Percentiles rank a stretch among this genome's conserved stretches.
These are phyloP conservation scores for Alternaria sp. DNA, from an alignment of 2,329 filamentous ascomycete species.

Conservation along the genomic window DNA sequence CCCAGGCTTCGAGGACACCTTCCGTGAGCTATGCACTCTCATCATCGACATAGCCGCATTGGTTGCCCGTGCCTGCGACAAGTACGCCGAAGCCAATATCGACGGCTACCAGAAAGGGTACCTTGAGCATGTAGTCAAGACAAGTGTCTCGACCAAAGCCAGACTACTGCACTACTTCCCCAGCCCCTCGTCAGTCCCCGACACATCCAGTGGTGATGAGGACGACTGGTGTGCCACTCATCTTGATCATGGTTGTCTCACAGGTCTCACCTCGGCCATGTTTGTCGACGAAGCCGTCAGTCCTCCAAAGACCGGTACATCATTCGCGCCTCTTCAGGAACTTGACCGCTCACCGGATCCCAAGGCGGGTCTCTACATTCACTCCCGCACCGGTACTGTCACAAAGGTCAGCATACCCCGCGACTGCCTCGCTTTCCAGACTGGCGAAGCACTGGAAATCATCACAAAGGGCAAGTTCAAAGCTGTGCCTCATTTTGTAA, in stretches of 20 bases:
- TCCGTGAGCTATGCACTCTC: slow-evolving; percentile 79
- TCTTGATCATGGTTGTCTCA: slow-evolving; percentile 91
- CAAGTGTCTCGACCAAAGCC: slow-evolving; percentile 88
- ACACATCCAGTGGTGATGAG: slow-evolving; percentile 57
- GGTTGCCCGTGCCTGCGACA: slow-evolving; percentile 89
- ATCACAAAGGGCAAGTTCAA: slow-evolving; percentile 93
- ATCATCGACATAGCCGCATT: slow-evolving; percentile 90
- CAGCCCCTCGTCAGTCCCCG: slow-evolving; percentile 34
- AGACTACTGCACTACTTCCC: slow-evolving; percentile 94
- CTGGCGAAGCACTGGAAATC: slow-evolving; percentile 86
- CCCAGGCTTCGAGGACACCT: slow-evolving; percentile 75
- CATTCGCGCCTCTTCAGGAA: slow-evolving; percentile 68
- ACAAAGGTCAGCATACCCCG: slow-evolving; percentile 93
- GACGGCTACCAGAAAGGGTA: slow-evolving; percentile 78
- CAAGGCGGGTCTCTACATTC: slow-evolving; percentile 90
- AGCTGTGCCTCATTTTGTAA: slow-evolving; percentile 95
- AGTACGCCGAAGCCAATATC: slow-evolving; percentile 81
- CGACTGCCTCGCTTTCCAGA: slow-evolving; percentile 95
- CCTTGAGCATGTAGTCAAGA: slow-evolving; percentile 84
- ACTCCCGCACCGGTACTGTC: slow-evolving; percentile 79
- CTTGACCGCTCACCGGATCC: slow-evolving; percentile 81
- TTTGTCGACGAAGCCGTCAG: slow-evolving; percentile 79
- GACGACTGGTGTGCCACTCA: slow-evolving; percentile 96
- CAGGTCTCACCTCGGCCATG: slow-evolving; percentile 93
- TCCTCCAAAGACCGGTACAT: slow-evolving; percentile 42